Percentiles rank a stretch among this genome's conserved stretches.
Evolutionary conservation across 2,329 filamentous ascomycete genomes (phyloP).

Genomic region (Lomentospora prolificans): DNA sequence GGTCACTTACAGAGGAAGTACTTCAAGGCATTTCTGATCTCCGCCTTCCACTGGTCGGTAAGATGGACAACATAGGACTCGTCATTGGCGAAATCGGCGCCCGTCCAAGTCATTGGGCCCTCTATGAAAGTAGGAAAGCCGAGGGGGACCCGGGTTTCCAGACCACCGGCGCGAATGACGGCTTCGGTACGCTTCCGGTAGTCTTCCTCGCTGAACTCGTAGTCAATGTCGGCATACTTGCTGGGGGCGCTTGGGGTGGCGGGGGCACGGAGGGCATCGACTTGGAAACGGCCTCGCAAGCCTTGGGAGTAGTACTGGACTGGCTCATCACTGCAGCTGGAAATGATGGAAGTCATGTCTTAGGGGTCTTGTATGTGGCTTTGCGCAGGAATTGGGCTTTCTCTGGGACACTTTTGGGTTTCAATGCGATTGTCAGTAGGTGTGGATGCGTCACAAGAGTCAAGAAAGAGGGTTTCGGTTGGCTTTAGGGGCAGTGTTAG

Average conservation of each 20-base stretch:
- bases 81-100: slow-evolving; percentile 7
- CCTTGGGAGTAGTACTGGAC: slow-evolving; percentile 9
- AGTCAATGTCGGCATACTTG: slow-evolving; percentile 9
- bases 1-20: slow-evolving; percentile 10
- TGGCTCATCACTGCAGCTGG: neutral
- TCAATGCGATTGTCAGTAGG: too few relatives aligned
- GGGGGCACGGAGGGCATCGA: slow-evolving; percentile 3
- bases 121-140: slow-evolving; percentile 8
- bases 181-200: slow-evolving; percentile 9
- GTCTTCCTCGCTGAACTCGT: slow-evolving; percentile 11
- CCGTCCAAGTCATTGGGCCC: slow-evolving; percentile 10
- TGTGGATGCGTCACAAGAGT: too few relatives aligned
- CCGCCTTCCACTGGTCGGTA: slow-evolving; percentile 2
- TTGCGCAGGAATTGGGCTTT: neutral
- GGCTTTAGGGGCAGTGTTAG: too few relatives aligned
- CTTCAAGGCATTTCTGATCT: slow-evolving; percentile 9
- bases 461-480: too few relatives aligned
- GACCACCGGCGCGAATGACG: slow-evolving; percentile 5
- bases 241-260: neutral
- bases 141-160: slow-evolving; percentile 6
- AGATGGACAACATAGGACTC: slow-evolving; percentile 6
- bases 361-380: neutral
- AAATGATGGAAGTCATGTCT: slow-evolving; percentile 6
- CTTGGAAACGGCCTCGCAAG: slow-evolving; percentile 6
- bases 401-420: too few relatives aligned